Evolutionary conservation across 169 alveolate genomes (phyloP).

Genomic region (Perkinsus olseni): DNA sequence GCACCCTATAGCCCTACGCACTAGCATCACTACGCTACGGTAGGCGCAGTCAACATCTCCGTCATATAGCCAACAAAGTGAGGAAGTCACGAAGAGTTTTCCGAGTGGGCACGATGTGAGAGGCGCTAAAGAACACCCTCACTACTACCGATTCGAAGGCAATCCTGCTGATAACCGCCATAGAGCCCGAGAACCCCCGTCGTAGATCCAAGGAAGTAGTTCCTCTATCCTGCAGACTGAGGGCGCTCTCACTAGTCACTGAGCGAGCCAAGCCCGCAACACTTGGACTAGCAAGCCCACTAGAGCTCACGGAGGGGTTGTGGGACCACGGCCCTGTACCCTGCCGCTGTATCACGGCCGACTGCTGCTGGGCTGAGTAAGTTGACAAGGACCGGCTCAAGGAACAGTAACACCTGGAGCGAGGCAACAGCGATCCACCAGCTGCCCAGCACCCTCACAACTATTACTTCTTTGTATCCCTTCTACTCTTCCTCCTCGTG

Average conservation of each 20-base stretch:
- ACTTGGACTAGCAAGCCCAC: neutral
- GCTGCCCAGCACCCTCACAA: no score
- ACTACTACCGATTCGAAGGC: neutral
- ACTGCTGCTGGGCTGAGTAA: neutral
- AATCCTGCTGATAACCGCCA: neutral
- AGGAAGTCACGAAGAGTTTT: no score
- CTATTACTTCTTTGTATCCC: neutral
- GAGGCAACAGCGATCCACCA: neutral
- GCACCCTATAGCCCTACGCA: no score
- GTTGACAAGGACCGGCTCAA: neutral
- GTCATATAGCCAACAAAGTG: no score
- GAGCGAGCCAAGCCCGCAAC: neutral
- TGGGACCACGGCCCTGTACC: neutral
- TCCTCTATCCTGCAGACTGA: neutral
- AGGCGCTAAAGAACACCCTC: no score
- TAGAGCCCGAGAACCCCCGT: neutral
- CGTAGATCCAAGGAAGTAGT: neutral
- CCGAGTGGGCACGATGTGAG: no score
- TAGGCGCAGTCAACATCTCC: no score
- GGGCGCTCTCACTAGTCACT: neutral
- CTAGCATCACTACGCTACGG: no score
- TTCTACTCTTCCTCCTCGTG: neutral
- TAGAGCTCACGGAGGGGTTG: neutral
- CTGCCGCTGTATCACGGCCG: neutral
- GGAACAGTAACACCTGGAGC: neutral